phyloP scores from a whole-genome alignment of 108 stramenopile genomes.

The Bacterosira constricta region DNA sequence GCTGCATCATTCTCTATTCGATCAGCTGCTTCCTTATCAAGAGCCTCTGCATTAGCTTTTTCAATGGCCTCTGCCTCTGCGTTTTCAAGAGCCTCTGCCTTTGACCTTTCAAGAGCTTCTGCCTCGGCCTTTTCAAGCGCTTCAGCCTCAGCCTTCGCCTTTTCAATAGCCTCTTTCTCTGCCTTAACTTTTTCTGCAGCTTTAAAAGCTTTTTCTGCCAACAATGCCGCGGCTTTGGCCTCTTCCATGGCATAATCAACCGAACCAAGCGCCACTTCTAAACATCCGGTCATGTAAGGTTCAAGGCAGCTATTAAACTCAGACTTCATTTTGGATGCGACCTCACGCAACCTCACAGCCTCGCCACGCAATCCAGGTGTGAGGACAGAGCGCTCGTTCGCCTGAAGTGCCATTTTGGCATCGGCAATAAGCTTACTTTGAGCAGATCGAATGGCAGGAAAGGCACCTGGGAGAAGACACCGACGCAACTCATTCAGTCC shows the following conservation, averaged over 20 bases:
- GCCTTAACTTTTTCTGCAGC: slow-evolving; percentile 38
- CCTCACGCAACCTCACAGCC: slow-evolving; percentile 65
- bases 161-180: slow-evolving; percentile 38
- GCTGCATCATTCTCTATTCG: background rate
- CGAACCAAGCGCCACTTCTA: slow-evolving; percentile 76
- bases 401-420: slow-evolving; percentile 57
- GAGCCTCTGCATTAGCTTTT: background rate
- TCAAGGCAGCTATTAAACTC: slow-evolving; percentile 58
- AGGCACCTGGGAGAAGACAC: slow-evolving; percentile 80
- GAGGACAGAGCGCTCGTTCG: slow-evolving; percentile 74
- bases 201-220: slow-evolving; percentile 18
- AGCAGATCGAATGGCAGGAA: slow-evolving; percentile 54
- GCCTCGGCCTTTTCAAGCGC: slow-evolving; percentile 18
- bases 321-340: slow-evolving; percentile 62
- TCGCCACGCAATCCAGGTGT: slow-evolving; percentile 82
- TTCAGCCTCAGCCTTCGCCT: slow-evolving; percentile 12
- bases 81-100: background rate
- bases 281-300: slow-evolving; percentile 64
- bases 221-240: slow-evolving; percentile 9
- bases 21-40: background rate
- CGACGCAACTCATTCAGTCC: slow-evolving; percentile 88
- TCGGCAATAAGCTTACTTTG: slow-evolving; percentile 42
- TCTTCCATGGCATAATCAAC: slow-evolving; percentile 34
- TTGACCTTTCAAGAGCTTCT: slow-evolving; percentile 9
- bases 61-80: background rate